These are phyloP conservation scores for Malassezia yamatoensis DNA, from an alignment of 1,284 basidiomycete species.

Conservation along the genomic window DNA sequence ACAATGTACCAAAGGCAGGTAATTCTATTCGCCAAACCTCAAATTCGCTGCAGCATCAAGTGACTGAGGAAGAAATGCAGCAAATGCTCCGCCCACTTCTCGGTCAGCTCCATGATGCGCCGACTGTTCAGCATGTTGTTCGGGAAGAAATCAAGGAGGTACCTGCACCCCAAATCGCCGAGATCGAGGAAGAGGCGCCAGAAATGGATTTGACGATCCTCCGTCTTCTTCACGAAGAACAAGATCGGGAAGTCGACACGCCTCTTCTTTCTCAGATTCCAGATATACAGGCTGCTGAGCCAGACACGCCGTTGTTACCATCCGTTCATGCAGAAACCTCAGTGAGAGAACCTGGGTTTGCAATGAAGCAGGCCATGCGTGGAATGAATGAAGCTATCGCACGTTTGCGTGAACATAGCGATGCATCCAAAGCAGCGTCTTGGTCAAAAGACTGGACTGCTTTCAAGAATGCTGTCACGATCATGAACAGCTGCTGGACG, in stretches of 20 bases:
- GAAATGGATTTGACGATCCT: slow-evolving; percentile 3
- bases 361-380: slow-evolving; percentile 10
- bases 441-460: slow-evolving; percentile 9
- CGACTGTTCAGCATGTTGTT: not conserved
- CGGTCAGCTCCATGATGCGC: slow-evolving; percentile 7
- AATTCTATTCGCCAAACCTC: not conserved
- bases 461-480: slow-evolving; percentile 16
- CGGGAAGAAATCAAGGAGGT: not conserved
- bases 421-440: not conserved
- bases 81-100: slow-evolving; percentile 5
- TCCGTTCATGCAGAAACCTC: not conserved
- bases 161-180: not conserved
- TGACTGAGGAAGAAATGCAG: slow-evolving; percentile 16
- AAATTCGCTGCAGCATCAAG: not conserved
- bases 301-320: not conserved
- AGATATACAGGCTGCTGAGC: not conserved
- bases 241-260: not conserved
- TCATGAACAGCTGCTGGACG: slow-evolving; percentile 9
- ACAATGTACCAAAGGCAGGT: too few species aligned
- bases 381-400: slow-evolving; percentile 7
- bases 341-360: not conserved
- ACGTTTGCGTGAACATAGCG: slow-evolving; percentile 1
- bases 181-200: not conserved
- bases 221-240: not conserved
- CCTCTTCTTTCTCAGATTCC: not conserved